phyloP scores from a whole-genome alignment of 2,329 filamentous ascomycete genomes.

The Colletotrichum paranaense region DNA sequence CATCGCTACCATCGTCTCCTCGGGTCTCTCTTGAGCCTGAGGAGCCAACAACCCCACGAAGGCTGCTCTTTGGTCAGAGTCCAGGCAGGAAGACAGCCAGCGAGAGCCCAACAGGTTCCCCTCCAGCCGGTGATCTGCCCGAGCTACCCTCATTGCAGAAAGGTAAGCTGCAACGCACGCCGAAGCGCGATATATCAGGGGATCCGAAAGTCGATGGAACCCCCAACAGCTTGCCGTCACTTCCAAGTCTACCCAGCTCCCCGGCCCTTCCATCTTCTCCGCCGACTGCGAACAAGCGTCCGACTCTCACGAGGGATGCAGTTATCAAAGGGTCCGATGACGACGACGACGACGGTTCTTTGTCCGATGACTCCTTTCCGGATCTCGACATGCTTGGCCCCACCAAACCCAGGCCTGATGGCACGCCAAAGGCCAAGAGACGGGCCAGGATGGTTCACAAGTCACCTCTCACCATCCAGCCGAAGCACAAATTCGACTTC shows the following conservation, averaged over 20 bases:
- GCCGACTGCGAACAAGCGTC: slow-evolving; percentile 37
- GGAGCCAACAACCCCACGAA: slow-evolving; percentile 17
- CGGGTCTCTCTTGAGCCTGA: slow-evolving; percentile 7
- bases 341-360: slow-evolving; percentile 67
- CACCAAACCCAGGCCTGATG: slow-evolving; percentile 33
- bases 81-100: neutral
- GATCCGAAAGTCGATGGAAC: neutral
- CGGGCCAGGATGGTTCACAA: slow-evolving; percentile 51
- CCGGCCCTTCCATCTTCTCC: slow-evolving; percentile 40
- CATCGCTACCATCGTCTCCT: slow-evolving; percentile 9
- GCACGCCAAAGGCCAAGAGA: slow-evolving; percentile 62
- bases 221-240: slow-evolving; percentile 8
- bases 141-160: neutral
- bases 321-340: slow-evolving; percentile 79
- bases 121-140: neutral
- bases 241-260: slow-evolving; percentile 33
- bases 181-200: slow-evolving; percentile 3
- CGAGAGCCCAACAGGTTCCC: slow-evolving; percentile 6
- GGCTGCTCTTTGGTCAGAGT: slow-evolving; percentile 14
- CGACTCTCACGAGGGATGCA: slow-evolving; percentile 57
- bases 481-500: slow-evolving; percentile 73
- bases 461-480: slow-evolving; percentile 62
- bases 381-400: slow-evolving; percentile 49
- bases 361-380: slow-evolving; percentile 69
- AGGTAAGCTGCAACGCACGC: neutral